phyloP scores from a whole-genome alignment of 2,329 filamentous ascomycete genomes.

The Ploettnerulaceae sp. region DNA sequence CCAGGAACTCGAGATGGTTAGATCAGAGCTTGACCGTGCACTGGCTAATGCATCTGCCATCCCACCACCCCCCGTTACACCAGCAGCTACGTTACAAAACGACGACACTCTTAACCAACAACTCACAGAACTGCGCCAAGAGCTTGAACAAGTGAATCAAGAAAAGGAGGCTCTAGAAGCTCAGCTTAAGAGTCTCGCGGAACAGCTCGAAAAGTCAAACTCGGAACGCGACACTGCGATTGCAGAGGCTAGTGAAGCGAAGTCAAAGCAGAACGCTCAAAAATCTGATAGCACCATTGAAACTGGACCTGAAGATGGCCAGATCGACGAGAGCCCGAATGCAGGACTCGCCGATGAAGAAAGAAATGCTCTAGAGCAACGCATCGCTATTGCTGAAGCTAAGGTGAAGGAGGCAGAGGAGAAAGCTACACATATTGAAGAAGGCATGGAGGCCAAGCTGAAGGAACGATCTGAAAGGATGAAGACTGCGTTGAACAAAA shows the following conservation, averaged over 20 bases:
- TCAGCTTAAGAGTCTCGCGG: slow-evolving; percentile 50
- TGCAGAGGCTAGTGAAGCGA: slow-evolving; percentile 40
- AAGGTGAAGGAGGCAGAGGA: slow-evolving; percentile 60
- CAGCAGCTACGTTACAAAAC: slow-evolving; percentile 49
- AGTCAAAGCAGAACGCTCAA: slow-evolving; percentile 37
- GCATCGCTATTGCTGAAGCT: slow-evolving; percentile 54
- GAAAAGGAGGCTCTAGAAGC: slow-evolving; percentile 67
- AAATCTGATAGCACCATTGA: slow-evolving; percentile 32
- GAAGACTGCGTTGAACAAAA: slow-evolving; percentile 63
- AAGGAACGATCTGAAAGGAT: slow-evolving; percentile 65
- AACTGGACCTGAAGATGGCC: slow-evolving; percentile 52
- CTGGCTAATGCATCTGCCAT: slow-evolving; percentile 24
- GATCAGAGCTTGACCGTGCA: slow-evolving; percentile 44
- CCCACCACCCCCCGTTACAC: slow-evolving; percentile 35
- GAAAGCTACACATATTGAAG: slow-evolving; percentile 54
- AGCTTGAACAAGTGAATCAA: slow-evolving; percentile 60
- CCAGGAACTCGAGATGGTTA: slow-evolving; percentile 40
- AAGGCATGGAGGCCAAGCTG: slow-evolving; percentile 53
- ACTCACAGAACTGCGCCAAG: slow-evolving; percentile 46
- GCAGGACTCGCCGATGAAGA: slow-evolving; percentile 49
- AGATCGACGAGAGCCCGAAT: slow-evolving; percentile 42
- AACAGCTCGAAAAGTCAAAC: slow-evolving; percentile 57
- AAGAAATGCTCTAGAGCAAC: slow-evolving; percentile 56
- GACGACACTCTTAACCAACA: slow-evolving; percentile 46
- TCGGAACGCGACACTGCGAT: slow-evolving; percentile 53